Evolutionary conservation across 257 asterid genomes (phyloP).

Genomic region (Solanum peruvianum): DNA sequence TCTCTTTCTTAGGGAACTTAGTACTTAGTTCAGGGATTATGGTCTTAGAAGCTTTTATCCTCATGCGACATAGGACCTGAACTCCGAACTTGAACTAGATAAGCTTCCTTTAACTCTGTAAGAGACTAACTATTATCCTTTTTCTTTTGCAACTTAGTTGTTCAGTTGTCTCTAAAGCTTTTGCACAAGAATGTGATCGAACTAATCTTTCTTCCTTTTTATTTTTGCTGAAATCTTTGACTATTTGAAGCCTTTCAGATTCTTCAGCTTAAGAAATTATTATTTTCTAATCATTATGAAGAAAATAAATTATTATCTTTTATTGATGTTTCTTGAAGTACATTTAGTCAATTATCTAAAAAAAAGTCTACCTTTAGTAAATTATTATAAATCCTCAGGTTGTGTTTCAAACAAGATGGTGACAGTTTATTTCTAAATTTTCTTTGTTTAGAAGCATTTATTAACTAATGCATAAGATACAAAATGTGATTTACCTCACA

Average conservation of each 20-base stretch:
- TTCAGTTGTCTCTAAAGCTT: background rate
- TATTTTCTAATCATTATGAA: background rate
- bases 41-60: background rate
- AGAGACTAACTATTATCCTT: background rate
- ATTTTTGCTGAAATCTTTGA: background rate
- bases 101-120: background rate
- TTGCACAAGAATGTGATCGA: background rate
- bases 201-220: background rate
- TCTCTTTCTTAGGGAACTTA: background rate
- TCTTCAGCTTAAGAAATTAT: background rate
- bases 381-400: background rate
- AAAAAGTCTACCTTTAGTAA: background rate
- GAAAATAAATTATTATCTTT: background rate
- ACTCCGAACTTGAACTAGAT: background rate
- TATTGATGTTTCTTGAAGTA: background rate
- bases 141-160: background rate
- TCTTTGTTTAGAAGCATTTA: background rate
- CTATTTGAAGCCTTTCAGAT: background rate
- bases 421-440: background rate
- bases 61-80: background rate
- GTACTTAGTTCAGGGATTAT: background rate
- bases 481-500: background rate
- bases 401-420: background rate
- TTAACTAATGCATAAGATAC: background rate
- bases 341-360: background rate